Percentiles rank a stretch among this genome's conserved stretches.
Conservation (phyloP, 805 yeast species). For the Myxozyma mucilagina region DNA sequence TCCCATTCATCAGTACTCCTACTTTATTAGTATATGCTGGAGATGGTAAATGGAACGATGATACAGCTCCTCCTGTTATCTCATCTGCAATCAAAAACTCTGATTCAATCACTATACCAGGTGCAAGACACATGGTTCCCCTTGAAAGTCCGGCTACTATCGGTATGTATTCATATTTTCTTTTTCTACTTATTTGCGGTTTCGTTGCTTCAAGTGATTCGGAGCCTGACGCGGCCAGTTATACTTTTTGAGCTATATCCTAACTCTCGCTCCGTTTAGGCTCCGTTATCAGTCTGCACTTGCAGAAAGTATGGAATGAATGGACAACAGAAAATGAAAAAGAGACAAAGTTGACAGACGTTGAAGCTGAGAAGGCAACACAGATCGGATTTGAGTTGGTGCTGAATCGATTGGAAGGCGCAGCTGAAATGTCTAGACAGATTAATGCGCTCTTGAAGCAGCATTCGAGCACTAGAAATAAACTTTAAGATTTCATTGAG, state of each 20-base stretch:
- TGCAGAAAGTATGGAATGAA: conserved; percentile 3
- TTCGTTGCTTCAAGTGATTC: no score
- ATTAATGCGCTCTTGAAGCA: neutral
- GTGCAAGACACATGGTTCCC: conserved; percentile 29
- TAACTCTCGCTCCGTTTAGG: conserved; percentile 1
- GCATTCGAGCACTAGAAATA: neutral
- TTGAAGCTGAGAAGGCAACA: neutral
- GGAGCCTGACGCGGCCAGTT: neutral
- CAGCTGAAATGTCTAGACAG: neutral
- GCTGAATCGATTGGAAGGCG: neutral
- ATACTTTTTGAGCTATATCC: neutral
- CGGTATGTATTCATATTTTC: conserved; percentile 5
- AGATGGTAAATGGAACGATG: conserved; percentile 31
- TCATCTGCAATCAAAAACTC: neutral
- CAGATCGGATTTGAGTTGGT: conserved; percentile 1
- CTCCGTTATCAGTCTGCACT: neutral
- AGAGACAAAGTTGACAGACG: neutral
- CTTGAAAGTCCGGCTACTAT: conserved; percentile 23
- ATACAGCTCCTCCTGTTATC: conserved; percentile 11
- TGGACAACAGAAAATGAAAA: neutral
- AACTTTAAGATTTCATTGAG: neutral
- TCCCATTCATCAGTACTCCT: conserved; percentile 22
- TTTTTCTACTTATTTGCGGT: neutral
- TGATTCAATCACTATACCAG: conserved; percentile 15
- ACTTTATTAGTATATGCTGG: conserved; percentile 27